Percentiles rank a stretch among this genome's conserved stretches.
Evolutionary conservation across 1,284 basidiomycete species (phyloP).

Genomic region (Trametes polyzona): DNA sequence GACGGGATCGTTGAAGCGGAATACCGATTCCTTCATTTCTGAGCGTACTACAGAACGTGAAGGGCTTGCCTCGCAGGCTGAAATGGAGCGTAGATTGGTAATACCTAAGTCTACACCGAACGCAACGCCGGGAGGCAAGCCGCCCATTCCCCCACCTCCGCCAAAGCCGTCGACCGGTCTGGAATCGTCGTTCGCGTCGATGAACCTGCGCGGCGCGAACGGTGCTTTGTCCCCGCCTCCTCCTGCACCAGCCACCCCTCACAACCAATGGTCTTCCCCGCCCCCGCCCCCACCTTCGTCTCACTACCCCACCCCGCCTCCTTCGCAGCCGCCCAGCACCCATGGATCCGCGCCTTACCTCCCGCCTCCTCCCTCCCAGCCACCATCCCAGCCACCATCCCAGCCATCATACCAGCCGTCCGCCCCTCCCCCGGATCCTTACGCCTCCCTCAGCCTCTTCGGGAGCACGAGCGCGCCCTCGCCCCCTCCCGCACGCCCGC

Average conservation of each 20-base stretch:
- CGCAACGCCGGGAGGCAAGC: constrained; percentile 53
- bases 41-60: constrained; percentile 76
- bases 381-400: constrained; percentile 24
- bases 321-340: constrained; percentile 24
- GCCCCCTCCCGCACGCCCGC: constrained; percentile 35
- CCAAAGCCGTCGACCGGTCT: constrained; percentile 42
- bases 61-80: constrained; percentile 67
- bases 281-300: constrained; percentile 30
- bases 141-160: constrained; percentile 51
- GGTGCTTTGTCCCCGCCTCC: constrained; percentile 42
- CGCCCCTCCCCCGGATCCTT: constrained; percentile 50
- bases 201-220: constrained; percentile 45
- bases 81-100: constrained; percentile 68
- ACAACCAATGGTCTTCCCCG: constrained; percentile 33
- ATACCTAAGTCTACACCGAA: constrained; percentile 34
- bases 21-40: constrained; percentile 66
- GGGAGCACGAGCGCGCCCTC: constrained; percentile 25
- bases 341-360: constrained; percentile 32
- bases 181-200: constrained; percentile 55
- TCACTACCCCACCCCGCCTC: constrained; percentile 32
- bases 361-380: constrained; percentile 41
- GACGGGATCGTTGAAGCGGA: constrained; percentile 60
- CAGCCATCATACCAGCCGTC: constrained; percentile 39
- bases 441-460: constrained; percentile 54
- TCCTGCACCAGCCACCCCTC: constrained; percentile 28